These are phyloP conservation scores for Sistotremastrum niveocremeum DNA, from an alignment of 768 basidiomycete genomes.

Conservation along the genomic window DNA sequence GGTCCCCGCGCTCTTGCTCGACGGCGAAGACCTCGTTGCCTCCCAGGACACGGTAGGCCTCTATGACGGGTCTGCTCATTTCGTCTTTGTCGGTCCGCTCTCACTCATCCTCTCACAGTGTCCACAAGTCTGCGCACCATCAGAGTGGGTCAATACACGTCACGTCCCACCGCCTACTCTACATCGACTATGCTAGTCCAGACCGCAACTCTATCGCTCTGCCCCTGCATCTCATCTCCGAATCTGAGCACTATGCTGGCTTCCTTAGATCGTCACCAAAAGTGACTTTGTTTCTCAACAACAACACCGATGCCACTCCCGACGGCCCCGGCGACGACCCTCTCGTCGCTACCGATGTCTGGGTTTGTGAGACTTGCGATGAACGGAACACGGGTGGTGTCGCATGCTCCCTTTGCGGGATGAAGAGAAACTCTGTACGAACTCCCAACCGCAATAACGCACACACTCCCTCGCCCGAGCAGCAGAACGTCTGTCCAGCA, in stretches of 20 bases:
- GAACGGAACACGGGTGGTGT: slow-evolving; percentile 63
- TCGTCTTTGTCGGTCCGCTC: neutral
- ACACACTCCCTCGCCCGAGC: slow-evolving; percentile 4
- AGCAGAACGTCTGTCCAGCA: slow-evolving; percentile 54
- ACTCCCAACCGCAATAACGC: too few relatives aligned
- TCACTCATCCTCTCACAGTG: slow-evolving; percentile 26
- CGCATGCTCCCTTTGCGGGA: neutral
- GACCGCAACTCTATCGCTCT: slow-evolving; percentile 51
- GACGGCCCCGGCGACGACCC: slow-evolving; percentile 17
- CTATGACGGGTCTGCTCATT: slow-evolving; percentile 68
- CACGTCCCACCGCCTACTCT: slow-evolving; percentile 79
- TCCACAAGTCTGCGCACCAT: slow-evolving; percentile 69
- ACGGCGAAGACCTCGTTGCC: slow-evolving; percentile 63
- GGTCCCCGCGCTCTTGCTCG: slow-evolving; percentile 59
- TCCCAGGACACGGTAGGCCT: slow-evolving; percentile 76
- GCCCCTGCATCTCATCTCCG: slow-evolving; percentile 46
- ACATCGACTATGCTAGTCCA: slow-evolving; percentile 43
- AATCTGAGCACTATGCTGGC: slow-evolving; percentile 83
- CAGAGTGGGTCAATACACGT: slow-evolving; percentile 61
- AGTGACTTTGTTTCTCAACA: slow-evolving; percentile 58
- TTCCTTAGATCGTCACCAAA: slow-evolving; percentile 85
- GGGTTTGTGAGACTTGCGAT: slow-evolving; percentile 86
- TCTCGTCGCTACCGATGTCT: slow-evolving; percentile 33
- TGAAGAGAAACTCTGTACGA: too few relatives aligned
- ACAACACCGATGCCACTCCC: slow-evolving; percentile 12